Evolutionary conservation across 352 stramenopile genomes (phyloP).

Genomic region (Phytophthora pluvialis): DNA sequence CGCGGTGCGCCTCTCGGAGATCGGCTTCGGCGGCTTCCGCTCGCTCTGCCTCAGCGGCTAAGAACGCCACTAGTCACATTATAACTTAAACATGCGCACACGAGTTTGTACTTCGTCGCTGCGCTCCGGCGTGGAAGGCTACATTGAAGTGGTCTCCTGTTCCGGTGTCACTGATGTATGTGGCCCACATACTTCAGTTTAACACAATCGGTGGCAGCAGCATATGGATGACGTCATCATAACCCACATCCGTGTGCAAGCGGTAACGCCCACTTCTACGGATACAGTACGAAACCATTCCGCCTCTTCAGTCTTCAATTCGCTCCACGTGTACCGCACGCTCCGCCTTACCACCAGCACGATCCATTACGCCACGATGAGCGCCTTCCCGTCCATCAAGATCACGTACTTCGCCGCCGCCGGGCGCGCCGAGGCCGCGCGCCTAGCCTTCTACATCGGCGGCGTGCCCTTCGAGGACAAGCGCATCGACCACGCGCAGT

Average conservation of each 20-base stretch:
- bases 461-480: slow-evolving; percentile 68
- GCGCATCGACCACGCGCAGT: slow-evolving; percentile 39
- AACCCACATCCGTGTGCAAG: background rate
- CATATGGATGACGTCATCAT: slow-evolving; percentile 19
- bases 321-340: slow-evolving; percentile 11
- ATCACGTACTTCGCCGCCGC: slow-evolving; percentile 68
- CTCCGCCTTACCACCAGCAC: slow-evolving; percentile 5
- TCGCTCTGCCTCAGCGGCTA: slow-evolving; percentile 56
- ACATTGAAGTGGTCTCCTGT: background rate
- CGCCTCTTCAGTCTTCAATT: slow-evolving; percentile 35
- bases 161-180: background rate
- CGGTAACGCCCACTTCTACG: slow-evolving; percentile 6
- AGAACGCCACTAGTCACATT: slow-evolving; percentile 8
- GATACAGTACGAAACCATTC: slow-evolving; percentile 13
- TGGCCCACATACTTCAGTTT: slow-evolving; percentile 12
- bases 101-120: slow-evolving; percentile 7
- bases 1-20: slow-evolving; percentile 53
- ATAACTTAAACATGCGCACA: slow-evolving; percentile 29
- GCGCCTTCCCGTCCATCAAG: slow-evolving; percentile 51
- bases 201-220: slow-evolving; percentile 18
- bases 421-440: slow-evolving; percentile 55
- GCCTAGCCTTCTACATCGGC: slow-evolving; percentile 66
- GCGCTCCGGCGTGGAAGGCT: too few species aligned
- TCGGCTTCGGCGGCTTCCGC: slow-evolving; percentile 79
- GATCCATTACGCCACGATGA: slow-evolving; percentile 30